These are phyloP conservation scores for Lachnellula occidentalis DNA, from an alignment of 2,329 filamentous ascomycete genomes.

Conservation along the genomic window DNA sequence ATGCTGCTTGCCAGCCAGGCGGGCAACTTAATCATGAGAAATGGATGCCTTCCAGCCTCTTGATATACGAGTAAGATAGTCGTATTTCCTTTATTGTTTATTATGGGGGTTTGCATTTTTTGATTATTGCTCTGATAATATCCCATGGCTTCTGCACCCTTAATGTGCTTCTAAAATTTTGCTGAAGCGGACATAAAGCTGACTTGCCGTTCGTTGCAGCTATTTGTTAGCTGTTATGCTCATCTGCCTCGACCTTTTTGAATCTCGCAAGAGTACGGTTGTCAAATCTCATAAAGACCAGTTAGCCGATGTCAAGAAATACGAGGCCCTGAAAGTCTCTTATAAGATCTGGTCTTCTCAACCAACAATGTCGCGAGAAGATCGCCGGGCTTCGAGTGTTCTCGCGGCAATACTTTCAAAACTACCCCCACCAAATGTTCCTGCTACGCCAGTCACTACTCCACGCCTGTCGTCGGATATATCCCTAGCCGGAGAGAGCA, in stretches of 20 bases:
- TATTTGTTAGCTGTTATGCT: conserved; percentile 14
- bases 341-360: conserved; percentile 11
- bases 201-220: no score
- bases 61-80: conserved; percentile 4
- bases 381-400: conserved; percentile 8
- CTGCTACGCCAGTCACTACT: neutral
- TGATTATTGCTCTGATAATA: no score
- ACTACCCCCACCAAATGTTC: neutral
- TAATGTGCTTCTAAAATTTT: no score
- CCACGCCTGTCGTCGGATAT: neutral
- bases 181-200: no score
- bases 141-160: no score
- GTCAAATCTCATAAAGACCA: neutral
- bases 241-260: conserved; percentile 12
- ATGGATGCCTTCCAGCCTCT: conserved; percentile 13
- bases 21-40: conserved; percentile 6
- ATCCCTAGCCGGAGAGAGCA: neutral
- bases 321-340: conserved; percentile 3
- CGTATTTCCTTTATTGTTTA: no score
- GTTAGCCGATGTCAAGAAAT: neutral
- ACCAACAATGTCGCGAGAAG: conserved; percentile 4
- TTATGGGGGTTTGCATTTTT: no score
- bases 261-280: neutral
- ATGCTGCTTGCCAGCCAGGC: conserved; percentile 7
- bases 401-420: conserved; percentile 10